Percentiles rank a stretch among this genome's conserved stretches.
phyloP scores from a whole-genome alignment of 2,329 filamentous ascomycete genomes.

The Epichloe uncinata region DNA sequence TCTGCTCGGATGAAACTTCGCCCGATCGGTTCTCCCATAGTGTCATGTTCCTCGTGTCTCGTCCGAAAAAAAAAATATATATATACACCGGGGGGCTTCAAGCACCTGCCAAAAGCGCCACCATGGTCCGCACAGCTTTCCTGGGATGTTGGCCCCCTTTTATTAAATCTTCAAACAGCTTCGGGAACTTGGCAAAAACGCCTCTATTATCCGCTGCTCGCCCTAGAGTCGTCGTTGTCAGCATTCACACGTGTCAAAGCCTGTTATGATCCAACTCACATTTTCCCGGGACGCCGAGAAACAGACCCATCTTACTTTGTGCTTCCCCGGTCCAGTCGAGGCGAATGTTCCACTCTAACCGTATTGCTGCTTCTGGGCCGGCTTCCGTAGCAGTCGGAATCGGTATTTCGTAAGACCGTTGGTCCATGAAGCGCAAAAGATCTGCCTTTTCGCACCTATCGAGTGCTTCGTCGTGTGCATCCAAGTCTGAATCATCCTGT shows the following conservation, averaged over 20 bases:
- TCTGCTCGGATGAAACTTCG: not conserved
- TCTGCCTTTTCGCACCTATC: conserved; percentile 21
- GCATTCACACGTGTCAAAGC: too few relatives aligned
- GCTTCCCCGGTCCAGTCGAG: conserved; percentile 67
- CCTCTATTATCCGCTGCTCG: conserved; percentile 41
- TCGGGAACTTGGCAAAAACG: conserved; percentile 43
- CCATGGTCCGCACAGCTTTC: conserved; percentile 43
- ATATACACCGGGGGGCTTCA: conserved; percentile 7
- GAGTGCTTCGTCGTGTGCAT: conserved; percentile 8
- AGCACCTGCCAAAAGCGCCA: conserved; percentile 44
- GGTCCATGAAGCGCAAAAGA: conserved; percentile 40
- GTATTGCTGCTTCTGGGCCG: conserved; percentile 27
- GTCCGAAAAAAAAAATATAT: conserved; percentile 7
- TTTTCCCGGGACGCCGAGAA: conserved; percentile 43
- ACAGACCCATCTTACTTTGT: conserved; percentile 40
- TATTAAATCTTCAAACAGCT: conserved; percentile 47
- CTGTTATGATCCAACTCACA: conserved; percentile 36
- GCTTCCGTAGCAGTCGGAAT: conserved; percentile 20
- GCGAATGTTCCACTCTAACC: conserved; percentile 47
- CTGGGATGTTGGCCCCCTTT: conserved; percentile 40
- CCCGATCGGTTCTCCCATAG: not conserved
- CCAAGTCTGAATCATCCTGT: conserved; percentile 12
- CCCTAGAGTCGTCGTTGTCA: conserved; percentile 30
- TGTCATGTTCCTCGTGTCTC: conserved; percentile 8
- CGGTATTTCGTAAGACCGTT: conserved; percentile 33